Evolutionary conservation across 768 basidiomycete genomes (phyloP), one percentile per base, ranked within the genome.

Genomic region (Leccinum sublutescens): DNA sequence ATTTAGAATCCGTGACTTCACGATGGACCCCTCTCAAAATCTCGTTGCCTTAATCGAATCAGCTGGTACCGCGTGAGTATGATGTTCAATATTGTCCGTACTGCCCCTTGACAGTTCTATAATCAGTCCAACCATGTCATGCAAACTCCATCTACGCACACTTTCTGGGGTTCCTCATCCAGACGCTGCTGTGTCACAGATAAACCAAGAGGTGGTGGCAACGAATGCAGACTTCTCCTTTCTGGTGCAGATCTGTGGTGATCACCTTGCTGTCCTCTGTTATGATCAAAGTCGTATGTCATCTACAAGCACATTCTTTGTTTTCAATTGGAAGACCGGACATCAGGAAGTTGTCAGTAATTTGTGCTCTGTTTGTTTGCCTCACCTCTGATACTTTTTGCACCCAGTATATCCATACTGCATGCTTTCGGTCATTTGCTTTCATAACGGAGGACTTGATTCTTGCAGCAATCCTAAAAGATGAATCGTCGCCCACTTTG

Each of bases 311-410:
- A 61, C 56, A 27, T 68, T 77, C 2, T 50, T 69, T n/a, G 54
- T 77, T 21, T 76, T 71, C 74, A 64, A 77, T 40, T 77, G 76
- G 76, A 67, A 64, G 53, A 73, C 58, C 36, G 74, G 74, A 17
- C 49, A 48, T 4, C 54, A 64, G 14, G 57, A 72, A 61, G 61
- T 71, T 19, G 75, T 76, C n/a, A 60, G 68, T 70, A 10, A 23
- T 55, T 17, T 15, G 0, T 40, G 40, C 14, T 19, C 43, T 57
- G 19, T 34, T 45, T 52, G 1, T 21, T 23, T 38, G 5, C 17
- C 21, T 53, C 27, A 5, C 21, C 25, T 19, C 47, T 62, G 23
- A 70, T 54, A 25, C 43, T 31, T 58, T 54, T 34, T 7, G 2
- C 25, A 8, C 54, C 8, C 21, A 76, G 75, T 48, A 55, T 25